Evolutionary conservation across 192 early-diverging fungal genomes (phyloP).

Genomic region (Mortierella alpina): DNA sequence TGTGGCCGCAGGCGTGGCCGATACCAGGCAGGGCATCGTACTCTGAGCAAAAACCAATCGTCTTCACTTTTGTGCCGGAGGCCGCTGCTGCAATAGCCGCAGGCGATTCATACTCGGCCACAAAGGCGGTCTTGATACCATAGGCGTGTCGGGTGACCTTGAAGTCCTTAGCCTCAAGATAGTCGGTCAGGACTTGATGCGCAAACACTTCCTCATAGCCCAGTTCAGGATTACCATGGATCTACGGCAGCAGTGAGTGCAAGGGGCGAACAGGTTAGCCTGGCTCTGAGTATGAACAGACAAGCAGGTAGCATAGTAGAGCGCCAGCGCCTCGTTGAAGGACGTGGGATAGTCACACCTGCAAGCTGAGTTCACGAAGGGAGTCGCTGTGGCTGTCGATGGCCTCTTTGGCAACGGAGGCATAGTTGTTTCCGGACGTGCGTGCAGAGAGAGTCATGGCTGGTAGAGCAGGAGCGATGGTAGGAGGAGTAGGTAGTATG

Average conservation of each 20-base stretch:
- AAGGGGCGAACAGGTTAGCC: too few relatives aligned
- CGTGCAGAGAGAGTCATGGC: not conserved
- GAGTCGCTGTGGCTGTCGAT: constrained; percentile 21
- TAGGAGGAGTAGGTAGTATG: too few relatives aligned
- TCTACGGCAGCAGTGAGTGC: constrained; percentile 18
- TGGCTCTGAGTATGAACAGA: too few relatives aligned
- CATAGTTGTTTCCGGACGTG: constrained; percentile 2
- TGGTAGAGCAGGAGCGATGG: too few relatives aligned
- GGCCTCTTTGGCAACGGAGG: constrained; percentile 24
- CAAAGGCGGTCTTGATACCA: constrained; percentile 70
- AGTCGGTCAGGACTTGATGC: constrained; percentile 65
- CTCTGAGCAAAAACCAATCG: constrained; percentile 70
- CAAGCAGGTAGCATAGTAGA: not conserved
- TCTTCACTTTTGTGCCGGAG: constrained; percentile 47
- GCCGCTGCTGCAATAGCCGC: constrained; percentile 17
- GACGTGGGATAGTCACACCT: constrained; percentile 1
- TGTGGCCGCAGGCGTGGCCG: constrained; percentile 78
- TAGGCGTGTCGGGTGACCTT: constrained; percentile 58
- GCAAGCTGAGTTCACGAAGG: constrained; percentile 35
- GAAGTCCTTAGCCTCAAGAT: constrained; percentile 65
- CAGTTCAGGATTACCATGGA: constrained; percentile 72
- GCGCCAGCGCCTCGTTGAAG: too few relatives aligned
- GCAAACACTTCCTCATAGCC: constrained; percentile 67
- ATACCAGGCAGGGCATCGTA: constrained; percentile 75
- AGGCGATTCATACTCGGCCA: constrained; percentile 62